Conservation (phyloP, 202 grass and related monocot species). For the Elaeis oleifera region DNA sequence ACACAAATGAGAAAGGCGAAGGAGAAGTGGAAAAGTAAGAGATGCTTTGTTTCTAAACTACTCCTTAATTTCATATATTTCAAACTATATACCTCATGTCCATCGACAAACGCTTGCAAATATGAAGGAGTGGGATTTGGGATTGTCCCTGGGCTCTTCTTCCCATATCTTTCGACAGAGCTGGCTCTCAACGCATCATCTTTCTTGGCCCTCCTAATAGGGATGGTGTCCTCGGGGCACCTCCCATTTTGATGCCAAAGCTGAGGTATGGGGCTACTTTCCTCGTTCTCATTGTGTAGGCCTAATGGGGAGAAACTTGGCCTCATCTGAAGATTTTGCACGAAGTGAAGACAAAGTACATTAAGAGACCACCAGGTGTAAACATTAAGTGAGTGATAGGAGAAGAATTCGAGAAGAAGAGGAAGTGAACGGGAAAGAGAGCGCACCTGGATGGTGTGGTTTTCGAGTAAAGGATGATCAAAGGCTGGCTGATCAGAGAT, state of each 20-base stretch:
- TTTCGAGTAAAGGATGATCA: constrained; percentile 79
- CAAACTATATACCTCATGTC: constrained; percentile 1
- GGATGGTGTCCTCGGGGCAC: constrained; percentile 57
- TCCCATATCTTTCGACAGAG: constrained; percentile 7
- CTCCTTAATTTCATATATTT: too few relatives aligned
- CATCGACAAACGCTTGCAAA: background rate
- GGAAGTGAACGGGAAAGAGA: background rate
- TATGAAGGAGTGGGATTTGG: background rate
- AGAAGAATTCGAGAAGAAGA: background rate
- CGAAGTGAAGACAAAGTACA: too few relatives aligned
- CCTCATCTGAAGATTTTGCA: constrained; percentile 11
- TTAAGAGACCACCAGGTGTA: too few relatives aligned
- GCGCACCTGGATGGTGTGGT: constrained; percentile 60
- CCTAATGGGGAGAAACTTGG: constrained; percentile 71
- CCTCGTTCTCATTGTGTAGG: constrained; percentile 46
- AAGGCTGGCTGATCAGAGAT: constrained; percentile 77
- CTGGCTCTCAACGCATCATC: constrained; percentile 49
- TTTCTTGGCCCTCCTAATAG: constrained; percentile 55
- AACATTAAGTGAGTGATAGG: background rate
- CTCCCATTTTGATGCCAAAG: constrained; percentile 67
- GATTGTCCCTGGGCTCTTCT: background rate
- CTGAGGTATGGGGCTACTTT: constrained; percentile 28
- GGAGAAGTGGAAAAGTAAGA: background rate
- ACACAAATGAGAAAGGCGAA: background rate
- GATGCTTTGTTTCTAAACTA: too few relatives aligned